Conservation (phyloP, 306 rosid species). For the Alnus rubra region DNA sequence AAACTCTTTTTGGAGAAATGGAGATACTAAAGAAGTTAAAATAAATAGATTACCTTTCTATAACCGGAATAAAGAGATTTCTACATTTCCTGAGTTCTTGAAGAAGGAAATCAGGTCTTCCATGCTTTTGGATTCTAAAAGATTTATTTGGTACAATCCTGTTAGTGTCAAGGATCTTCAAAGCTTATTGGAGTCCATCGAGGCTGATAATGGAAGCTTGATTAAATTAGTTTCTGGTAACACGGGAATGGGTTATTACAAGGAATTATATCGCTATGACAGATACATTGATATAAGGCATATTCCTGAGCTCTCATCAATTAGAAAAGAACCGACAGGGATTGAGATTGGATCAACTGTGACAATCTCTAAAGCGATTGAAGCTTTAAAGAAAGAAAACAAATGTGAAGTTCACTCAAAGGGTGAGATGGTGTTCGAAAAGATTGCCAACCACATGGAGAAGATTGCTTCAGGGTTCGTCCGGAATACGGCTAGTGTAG, state of each 20-base stretch:
- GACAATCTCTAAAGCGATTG: slow-evolving; percentile 67
- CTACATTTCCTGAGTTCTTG: slow-evolving; percentile 64
- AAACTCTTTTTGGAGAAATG: slow-evolving; percentile 78
- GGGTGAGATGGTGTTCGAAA: slow-evolving; percentile 44
- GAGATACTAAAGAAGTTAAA: slow-evolving; percentile 48
- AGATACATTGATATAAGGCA: slow-evolving; percentile 55
- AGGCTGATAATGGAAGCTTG: slow-evolving; percentile 16
- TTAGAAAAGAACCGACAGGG: slow-evolving; percentile 56
- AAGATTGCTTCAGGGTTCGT: slow-evolving; percentile 71
- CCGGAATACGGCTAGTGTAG: slow-evolving; percentile 74
- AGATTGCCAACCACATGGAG: slow-evolving; percentile 67
- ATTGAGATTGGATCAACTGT: slow-evolving; percentile 73
- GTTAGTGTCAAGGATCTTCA: slow-evolving; percentile 51
- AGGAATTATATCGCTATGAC: slow-evolving; percentile 53
- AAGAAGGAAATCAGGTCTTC: slow-evolving; percentile 44
- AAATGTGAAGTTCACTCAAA: slow-evolving; percentile 32
- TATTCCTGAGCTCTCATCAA: slow-evolving; percentile 56
- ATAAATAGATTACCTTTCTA: slow-evolving; percentile 51
- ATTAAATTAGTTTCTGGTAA: slow-evolving; percentile 68
- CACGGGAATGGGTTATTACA: slow-evolving; percentile 80
- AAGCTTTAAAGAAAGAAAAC: slow-evolving; percentile 39
- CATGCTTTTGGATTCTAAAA: slow-evolving; percentile 41
- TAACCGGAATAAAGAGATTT: slow-evolving; percentile 22
- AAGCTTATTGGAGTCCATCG: slow-evolving; percentile 35
- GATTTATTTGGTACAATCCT: slow-evolving; percentile 61